A percentile compares a stretch with the other conserved stretches of the same genome.
phyloP scores from a whole-genome alignment of 805 yeast genomes.

The Sugiyamaella lignohabitans region DNA sequence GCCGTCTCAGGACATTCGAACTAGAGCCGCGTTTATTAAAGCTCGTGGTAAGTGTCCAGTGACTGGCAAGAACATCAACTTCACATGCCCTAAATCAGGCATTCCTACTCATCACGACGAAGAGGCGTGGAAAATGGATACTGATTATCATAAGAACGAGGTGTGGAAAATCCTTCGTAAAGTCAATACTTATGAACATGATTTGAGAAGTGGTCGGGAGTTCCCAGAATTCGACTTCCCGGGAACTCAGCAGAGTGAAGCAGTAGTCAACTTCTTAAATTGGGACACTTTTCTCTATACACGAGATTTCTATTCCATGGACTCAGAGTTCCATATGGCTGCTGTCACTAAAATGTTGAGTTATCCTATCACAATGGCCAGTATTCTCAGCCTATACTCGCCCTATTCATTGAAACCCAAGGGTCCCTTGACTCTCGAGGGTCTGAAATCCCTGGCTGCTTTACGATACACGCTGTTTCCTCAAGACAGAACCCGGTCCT shows the following conservation, averaged over 20 bases:
- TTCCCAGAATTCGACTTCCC: constrained; percentile 97
- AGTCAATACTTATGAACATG: constrained; percentile 92
- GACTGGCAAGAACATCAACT: constrained; percentile 70
- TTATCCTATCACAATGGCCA: constrained; percentile 85
- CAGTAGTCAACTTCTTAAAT: constrained; percentile 61
- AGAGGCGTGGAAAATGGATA: constrained; percentile 84
- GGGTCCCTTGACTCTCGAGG: constrained; percentile 87
- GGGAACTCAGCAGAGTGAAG: constrained; percentile 65
- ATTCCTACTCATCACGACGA: constrained; percentile 91
- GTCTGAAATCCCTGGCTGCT: constrained; percentile 89
- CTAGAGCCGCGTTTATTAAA: constrained; percentile 85
- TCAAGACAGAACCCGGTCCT: constrained; percentile 45
- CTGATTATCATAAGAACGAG: constrained; percentile 58
- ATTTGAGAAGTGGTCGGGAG: constrained; percentile 84
- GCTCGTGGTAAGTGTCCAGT: constrained; percentile 89
- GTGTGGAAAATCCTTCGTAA: constrained; percentile 70
- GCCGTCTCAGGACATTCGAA: constrained; percentile 79
- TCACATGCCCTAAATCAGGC: constrained; percentile 88
- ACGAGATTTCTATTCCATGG: constrained; percentile 90
- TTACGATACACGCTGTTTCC: constrained; percentile 86
- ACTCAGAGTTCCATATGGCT: constrained; percentile 91
- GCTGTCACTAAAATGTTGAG: constrained; percentile 91
- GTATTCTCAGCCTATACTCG: constrained; percentile 73
- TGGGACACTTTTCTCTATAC: constrained; percentile 96
- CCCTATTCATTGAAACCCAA: constrained; percentile 77